These are phyloP conservation scores for Blastobotrys chiropterorum DNA, from an alignment of 805 yeast species.

Conservation along the genomic window DNA sequence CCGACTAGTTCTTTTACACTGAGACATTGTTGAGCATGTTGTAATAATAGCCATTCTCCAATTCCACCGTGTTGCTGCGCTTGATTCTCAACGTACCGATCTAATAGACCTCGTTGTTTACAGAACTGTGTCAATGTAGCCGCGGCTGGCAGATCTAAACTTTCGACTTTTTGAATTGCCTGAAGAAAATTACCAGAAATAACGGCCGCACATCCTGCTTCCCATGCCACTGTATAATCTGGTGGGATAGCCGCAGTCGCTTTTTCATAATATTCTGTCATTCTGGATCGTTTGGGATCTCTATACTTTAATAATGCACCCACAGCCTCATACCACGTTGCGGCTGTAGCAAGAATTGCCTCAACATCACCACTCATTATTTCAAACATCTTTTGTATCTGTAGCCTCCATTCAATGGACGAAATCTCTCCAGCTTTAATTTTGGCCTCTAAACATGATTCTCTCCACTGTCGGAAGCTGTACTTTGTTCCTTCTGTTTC, in stretches of 20 bases:
- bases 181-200: conserved; percentile 23
- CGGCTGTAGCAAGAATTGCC: conserved; percentile 20
- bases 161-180: conserved; percentile 21
- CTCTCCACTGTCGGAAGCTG: conserved; percentile 26
- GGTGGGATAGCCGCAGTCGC: conserved; percentile 21
- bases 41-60: conserved; percentile 22
- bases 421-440: conserved; percentile 14
- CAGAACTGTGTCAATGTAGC: conserved; percentile 28
- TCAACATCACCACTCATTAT: conserved; percentile 27
- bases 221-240: conserved; percentile 24
- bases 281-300: conserved; percentile 26
- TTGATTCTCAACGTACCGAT: conserved; percentile 20
- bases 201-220: conserved; percentile 26
- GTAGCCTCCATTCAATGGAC: conserved; percentile 15
- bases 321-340: conserved; percentile 30
- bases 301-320: conserved; percentile 25
- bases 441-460: conserved; percentile 20
- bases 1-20: conserved; percentile 12
- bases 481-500: conserved; percentile 9
- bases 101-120: conserved; percentile 24
- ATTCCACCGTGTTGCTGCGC: conserved; percentile 11
- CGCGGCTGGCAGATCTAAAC: conserved; percentile 26
- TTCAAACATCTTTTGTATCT: conserved; percentile 20
- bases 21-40: conserved; percentile 24
- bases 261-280: conserved; percentile 23